Evolutionary conservation across 1,139 yeast species (phyloP).

Genomic region (Saccharomycopsis hybrid): DNA sequence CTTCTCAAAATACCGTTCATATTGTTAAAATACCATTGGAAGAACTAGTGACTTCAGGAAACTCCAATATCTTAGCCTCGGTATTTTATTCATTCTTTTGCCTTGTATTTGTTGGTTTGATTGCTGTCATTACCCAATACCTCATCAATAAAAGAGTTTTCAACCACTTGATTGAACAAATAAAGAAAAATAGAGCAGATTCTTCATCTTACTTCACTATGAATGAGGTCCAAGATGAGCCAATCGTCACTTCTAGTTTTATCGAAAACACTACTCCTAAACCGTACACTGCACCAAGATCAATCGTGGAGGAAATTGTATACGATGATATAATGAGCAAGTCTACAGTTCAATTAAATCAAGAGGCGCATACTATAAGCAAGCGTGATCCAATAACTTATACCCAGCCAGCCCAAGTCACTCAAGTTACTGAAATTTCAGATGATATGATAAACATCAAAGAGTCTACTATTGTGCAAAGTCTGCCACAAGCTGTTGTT

Average conservation of each 20-base stretch:
- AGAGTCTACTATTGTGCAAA: neutral
- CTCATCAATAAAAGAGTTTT: conserved; percentile 35
- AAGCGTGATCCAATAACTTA: neutral
- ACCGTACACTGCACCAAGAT: conserved; percentile 8
- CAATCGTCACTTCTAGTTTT: neutral
- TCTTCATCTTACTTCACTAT: conserved; percentile 33
- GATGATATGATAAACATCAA: conserved; percentile 6
- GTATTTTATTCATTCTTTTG: conserved; percentile 42
- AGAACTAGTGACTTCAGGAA: conserved; percentile 7
- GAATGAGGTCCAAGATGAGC: conserved; percentile 22
- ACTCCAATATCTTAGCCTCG: conserved; percentile 12
- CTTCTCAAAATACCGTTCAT: conserved; percentile 73
- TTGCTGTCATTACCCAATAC: conserved; percentile 35
- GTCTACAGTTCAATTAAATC: conserved; percentile 17
- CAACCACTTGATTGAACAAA: conserved; percentile 38
- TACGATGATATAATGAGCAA: conserved; percentile 20
- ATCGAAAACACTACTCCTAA: too few relatives aligned
- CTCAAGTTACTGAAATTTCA: neutral
- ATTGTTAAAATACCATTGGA: conserved; percentile 49
- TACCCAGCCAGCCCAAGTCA: too few relatives aligned
- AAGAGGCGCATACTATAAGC: conserved; percentile 9
- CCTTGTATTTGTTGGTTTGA: conserved; percentile 36
- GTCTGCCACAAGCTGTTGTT: too few relatives aligned
- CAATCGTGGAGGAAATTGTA: conserved; percentile 20
- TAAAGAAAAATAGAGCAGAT: conserved; percentile 31